Evolutionary conservation across 768 basidiomycete species (phyloP).

Genomic region (Exsudoporus frostii): DNA sequence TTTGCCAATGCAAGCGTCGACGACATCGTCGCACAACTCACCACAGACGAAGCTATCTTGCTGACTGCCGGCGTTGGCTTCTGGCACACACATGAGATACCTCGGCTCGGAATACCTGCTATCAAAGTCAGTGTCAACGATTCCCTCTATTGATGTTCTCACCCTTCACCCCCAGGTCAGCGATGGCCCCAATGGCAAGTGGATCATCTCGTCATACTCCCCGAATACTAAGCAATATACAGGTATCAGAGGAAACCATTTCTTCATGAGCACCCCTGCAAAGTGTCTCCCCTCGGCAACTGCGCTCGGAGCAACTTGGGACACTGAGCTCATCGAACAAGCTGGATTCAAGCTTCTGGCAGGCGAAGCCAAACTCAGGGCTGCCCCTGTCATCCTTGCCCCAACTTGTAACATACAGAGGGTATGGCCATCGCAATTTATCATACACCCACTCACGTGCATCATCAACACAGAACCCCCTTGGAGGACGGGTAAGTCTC

Average conservation of each 20-base stretch:
- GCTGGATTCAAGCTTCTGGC: conserved; percentile 66
- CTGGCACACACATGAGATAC: conserved; percentile 69
- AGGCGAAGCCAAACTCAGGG: conserved; percentile 65
- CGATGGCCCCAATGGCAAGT: conserved; percentile 74
- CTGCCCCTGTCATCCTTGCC: conserved; percentile 67
- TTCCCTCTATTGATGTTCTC: conserved; percentile 8
- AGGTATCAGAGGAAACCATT: conserved; percentile 67
- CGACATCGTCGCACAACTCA: conserved; percentile 61
- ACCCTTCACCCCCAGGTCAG: conserved; percentile 47
- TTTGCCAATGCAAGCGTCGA: conserved; percentile 63
- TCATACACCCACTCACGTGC: background rate
- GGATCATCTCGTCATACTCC: background rate
- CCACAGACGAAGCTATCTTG: conserved; percentile 70
- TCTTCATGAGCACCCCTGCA: conserved; percentile 79
- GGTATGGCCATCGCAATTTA: conserved; percentile 33
- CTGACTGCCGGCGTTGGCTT: conserved; percentile 74
- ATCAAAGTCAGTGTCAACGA: conserved; percentile 45
- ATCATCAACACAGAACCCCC: conserved; percentile 47
- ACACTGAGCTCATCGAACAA: conserved; percentile 58
- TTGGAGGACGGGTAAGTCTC: conserved; percentile 58
- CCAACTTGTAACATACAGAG: conserved; percentile 87
- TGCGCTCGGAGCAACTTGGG: conserved; percentile 73
- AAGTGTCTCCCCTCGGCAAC: conserved; percentile 76
- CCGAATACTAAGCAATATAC: background rate
- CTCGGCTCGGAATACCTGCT: conserved; percentile 66